Base-by-base conservation (phyloP, 495 filamentous ascomycete genomes). In the Penicillium cinerascens region DNA sequence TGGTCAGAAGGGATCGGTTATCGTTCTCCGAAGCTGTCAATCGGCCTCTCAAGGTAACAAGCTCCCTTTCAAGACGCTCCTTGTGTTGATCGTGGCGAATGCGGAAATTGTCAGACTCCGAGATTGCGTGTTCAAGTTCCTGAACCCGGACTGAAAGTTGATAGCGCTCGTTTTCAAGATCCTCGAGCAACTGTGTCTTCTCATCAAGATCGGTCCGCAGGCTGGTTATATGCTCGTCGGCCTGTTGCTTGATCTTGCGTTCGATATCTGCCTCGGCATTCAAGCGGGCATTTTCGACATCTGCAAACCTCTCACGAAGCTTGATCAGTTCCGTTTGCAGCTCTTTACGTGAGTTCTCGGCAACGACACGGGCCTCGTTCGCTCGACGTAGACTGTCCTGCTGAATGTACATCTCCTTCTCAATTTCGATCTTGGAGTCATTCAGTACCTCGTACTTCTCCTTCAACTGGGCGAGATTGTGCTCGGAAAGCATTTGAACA, bases 351-450 rank as follows among this genome's bases (percentile, higher is more conserved):
- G 93, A 89, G 42, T 85, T 81, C 60, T 98, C 95, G 4, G 87
- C 89, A 17, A 80, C 76, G 9, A 85, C 72, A 10, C 90, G 82
- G 25, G 86, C 87, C 69, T 95, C 91, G 37, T 87, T 88, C 8
- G 92, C 87, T 17, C 93, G 87, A 18, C 93, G 87, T 41, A 97
- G 82, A 13, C 87, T 88, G 64, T 98, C 93, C 67, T 97, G 92
- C 59, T 97, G 93, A n/a, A 87, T 84, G 65, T 97, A 97, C 70
- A 98, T 90, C 68, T 97, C 95, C 68, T 96, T 97, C 66, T 98
- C 93, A 48, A 98, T 97, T 36, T 80, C 93, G 58, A 97, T 96
- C 69, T 98, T 98, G 5, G 92, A 87, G 35, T 96, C 90, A 56
- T 95, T 96, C 13, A 98, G 77, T n/a, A 80, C 79, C 26, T 92